Percentiles rank a stretch among this genome's conserved stretches.
phyloP scores from a whole-genome alignment of 257 asterid species.

The Cinchona pubescens region DNA sequence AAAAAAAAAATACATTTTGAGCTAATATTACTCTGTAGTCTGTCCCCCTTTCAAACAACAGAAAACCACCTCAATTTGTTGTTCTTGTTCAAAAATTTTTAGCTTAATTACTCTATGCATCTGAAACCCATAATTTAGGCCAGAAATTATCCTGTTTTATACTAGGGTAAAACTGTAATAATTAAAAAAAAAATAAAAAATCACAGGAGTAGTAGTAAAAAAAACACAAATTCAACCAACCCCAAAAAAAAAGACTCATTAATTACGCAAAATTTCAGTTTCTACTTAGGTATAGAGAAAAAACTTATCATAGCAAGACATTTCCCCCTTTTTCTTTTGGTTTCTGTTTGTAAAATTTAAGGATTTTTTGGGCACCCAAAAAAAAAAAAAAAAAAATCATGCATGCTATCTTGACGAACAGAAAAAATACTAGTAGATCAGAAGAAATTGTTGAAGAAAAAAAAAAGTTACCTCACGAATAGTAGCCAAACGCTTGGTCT shows the following conservation, averaged over 20 bases:
- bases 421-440: conserved; percentile 8
- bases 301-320: not conserved
- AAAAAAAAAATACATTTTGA: not conserved
- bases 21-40: not conserved
- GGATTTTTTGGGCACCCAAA: not conserved
- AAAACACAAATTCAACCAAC: conserved; percentile 1
- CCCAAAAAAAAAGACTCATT: too few relatives aligned
- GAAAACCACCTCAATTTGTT: not conserved
- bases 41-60: not conserved
- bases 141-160: not conserved
- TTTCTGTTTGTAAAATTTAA: not conserved
- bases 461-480: conserved; percentile 68
- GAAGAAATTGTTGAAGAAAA: not conserved
- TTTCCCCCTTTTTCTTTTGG: too few relatives aligned
- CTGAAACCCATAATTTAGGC: not conserved
- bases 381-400: not conserved
- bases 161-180: not conserved
- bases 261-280: not conserved
- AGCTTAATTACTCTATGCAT: not conserved
- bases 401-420: not conserved
- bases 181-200: too few relatives aligned
- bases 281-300: not conserved
- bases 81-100: not conserved
- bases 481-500: conserved; percentile 74
- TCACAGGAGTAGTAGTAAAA: not conserved